These are phyloP conservation scores for Sporisorium scitamineum DNA, from an alignment of 1,284 basidiomycete genomes.

Conservation along the genomic window DNA sequence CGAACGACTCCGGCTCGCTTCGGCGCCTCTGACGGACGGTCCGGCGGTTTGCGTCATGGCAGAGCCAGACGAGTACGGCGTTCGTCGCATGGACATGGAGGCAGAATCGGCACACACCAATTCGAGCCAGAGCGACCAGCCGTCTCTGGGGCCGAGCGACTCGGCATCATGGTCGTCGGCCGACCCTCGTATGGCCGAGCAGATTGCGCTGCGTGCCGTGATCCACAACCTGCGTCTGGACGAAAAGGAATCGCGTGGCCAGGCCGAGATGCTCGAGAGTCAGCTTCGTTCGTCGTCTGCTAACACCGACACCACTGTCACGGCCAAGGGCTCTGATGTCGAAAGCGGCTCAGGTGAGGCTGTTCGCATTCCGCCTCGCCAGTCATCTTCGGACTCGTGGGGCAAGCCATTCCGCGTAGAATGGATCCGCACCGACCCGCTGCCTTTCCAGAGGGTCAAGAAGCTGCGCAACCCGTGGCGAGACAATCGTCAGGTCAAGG, in stretches of 20 bases:
- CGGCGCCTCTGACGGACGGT: constrained; percentile 14
- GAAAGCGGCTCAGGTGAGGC: constrained; percentile 10
- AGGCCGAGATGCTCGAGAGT: constrained; percentile 51
- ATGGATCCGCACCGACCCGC: constrained; percentile 81
- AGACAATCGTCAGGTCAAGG: constrained; percentile 86
- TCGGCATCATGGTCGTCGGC: constrained; percentile 57
- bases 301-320: constrained; percentile 38
- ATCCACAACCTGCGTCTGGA: constrained; percentile 65
- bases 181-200: constrained; percentile 66
- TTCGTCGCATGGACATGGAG: constrained; percentile 49
- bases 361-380: constrained; percentile 27
- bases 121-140: constrained; percentile 34
- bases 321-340: constrained; percentile 9
- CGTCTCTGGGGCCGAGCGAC: constrained; percentile 45
- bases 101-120: constrained; percentile 20
- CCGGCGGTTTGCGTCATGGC: constrained; percentile 10
- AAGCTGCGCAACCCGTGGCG: constrained; percentile 93
- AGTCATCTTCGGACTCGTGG: constrained; percentile 49
- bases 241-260: constrained; percentile 51
- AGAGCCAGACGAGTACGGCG: constrained; percentile 48
- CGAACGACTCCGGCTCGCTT: constrained; percentile 25
- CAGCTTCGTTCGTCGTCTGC: constrained; percentile 46
- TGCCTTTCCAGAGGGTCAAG: constrained; percentile 83
- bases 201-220: constrained; percentile 68
- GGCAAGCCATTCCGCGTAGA: constrained; percentile 79